Evolutionary conservation across 169 alveolate genomes (phyloP), one percentile per base, ranked within the genome.

Genomic region (Sarcocystis neurona): DNA sequence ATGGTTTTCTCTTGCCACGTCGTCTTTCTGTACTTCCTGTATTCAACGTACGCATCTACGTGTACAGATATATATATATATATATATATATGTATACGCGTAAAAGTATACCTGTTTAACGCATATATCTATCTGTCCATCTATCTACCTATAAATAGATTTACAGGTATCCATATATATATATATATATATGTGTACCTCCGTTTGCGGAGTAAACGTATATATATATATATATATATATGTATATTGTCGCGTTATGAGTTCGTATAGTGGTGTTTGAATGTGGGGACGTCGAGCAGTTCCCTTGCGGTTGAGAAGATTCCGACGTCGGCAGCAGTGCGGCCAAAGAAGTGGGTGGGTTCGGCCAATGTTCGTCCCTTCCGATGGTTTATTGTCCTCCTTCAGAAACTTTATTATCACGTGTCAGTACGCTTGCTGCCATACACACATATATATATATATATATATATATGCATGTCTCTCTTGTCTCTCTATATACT

Each of bases 201-300:
- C n/a, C n/a, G n/a, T n/a, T n/a, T n/a, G n/a, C n/a, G n/a, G n/a
- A n/a, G n/a, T 50, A 10, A 27, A 58, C 4, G 15, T 27, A 58
- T 58, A 58, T 58, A 58, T 58, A 58, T 58, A 58, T 58, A 58
- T 58, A 58, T 58, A 58, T 58, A 58, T 58, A 58, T 20, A 58
- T 58, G 39, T 58, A 6, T 3, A 3, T 58, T 27, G 30, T 20
- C 8, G 4, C 15, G 5, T 6, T 58, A 15, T 34, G 34, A 27
- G 70, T 15, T 27, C 39, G 15, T 48, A 48, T 48, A 48, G 6
- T 15, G 60, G 6, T 48, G 6, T 48, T 48, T 15, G 60, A 48
- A 15, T 15, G 60, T 15, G 60, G 27, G 27, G 60, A 48, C 27
- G 15, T 10, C 27, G 27, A 48, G 27, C 60, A 15, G 60, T 15